Conservation (phyloP, 352 stramenopile species). For the Globisporangium camurandrum region DNA sequence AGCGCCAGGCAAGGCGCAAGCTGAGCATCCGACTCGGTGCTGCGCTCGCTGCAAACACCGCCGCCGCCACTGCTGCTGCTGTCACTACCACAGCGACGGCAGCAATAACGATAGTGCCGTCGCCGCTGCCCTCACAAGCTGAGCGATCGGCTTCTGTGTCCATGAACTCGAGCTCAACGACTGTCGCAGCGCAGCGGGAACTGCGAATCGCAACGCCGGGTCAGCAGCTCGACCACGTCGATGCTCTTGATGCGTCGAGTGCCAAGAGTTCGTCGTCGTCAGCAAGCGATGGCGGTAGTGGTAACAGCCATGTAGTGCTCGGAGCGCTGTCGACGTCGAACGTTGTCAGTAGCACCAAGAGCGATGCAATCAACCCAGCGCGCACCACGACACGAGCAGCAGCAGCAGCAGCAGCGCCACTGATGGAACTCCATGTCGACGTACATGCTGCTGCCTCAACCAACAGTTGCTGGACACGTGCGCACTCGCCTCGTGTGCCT, state of each 20-base stretch:
- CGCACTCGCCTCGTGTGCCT: neutral
- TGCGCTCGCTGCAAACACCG: slow-evolving; percentile 8
- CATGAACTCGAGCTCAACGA: neutral
- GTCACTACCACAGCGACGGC: too few relatives aligned
- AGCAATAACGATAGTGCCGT: too few relatives aligned
- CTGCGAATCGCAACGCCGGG: neutral
- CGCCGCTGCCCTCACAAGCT: too few relatives aligned
- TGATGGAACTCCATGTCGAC: neutral
- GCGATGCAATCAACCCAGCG: slow-evolving; percentile 5
- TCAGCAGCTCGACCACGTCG: neutral
- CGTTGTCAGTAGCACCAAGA: slow-evolving; percentile 7
- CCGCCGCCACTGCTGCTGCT: neutral
- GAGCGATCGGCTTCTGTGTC: neutral
- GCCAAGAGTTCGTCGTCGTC: neutral
- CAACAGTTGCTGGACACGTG: neutral
- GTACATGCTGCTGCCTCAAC: too few relatives aligned
- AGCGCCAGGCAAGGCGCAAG: slow-evolving; percentile 26
- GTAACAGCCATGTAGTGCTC: neutral
- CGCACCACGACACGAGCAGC: neutral
- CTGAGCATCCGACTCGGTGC: slow-evolving; percentile 23
- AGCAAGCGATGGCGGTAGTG: neutral
- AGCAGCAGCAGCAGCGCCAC: neutral
- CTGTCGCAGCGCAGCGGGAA: neutral
- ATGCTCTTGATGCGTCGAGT: neutral
- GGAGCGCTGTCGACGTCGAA: neutral